Conservation (phyloP, 805 yeast genomes). For the Yarrowia porcina region DNA sequence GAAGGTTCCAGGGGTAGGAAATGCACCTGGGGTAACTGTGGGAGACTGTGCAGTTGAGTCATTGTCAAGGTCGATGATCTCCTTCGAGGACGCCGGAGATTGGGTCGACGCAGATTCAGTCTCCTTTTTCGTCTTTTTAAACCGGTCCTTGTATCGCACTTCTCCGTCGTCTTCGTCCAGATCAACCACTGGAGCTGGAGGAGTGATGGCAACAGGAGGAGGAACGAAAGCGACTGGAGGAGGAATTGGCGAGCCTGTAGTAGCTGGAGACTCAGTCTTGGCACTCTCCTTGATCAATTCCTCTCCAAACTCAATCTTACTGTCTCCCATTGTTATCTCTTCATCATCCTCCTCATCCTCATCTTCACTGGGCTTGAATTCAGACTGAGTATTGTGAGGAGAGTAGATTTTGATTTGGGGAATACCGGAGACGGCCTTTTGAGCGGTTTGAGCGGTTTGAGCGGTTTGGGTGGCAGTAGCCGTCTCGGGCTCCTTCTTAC, state of each 20-base stretch:
- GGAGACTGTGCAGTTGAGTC: not conserved
- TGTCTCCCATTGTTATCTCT: not conserved
- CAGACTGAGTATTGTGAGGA: conserved; percentile 7
- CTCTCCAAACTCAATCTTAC: not conserved
- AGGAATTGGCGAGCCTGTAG: not conserved
- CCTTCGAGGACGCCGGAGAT: no score
- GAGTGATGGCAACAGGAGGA: not conserved
- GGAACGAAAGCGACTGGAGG: not conserved
- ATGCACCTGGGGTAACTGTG: not conserved
- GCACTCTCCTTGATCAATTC: not conserved
- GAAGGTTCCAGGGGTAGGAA: not conserved
- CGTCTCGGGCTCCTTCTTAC: not conserved
- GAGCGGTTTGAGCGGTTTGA: conserved; percentile 10
- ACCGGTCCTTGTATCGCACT: conserved; percentile 13
- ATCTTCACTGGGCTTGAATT: conserved; percentile 9
- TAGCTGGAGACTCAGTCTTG: not conserved
- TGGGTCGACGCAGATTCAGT: no score
- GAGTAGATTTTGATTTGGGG: conserved; percentile 19
- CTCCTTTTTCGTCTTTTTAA: not conserved
- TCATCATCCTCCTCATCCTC: not conserved
- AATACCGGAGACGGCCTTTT: conserved; percentile 4
- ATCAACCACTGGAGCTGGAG: not conserved
- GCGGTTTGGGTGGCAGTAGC: not conserved
- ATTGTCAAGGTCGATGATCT: not conserved
- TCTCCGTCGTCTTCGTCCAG: conserved; percentile 2